Evolutionary conservation across 257 asterid species (phyloP).

Genomic region (Solanum boliviense): DNA sequence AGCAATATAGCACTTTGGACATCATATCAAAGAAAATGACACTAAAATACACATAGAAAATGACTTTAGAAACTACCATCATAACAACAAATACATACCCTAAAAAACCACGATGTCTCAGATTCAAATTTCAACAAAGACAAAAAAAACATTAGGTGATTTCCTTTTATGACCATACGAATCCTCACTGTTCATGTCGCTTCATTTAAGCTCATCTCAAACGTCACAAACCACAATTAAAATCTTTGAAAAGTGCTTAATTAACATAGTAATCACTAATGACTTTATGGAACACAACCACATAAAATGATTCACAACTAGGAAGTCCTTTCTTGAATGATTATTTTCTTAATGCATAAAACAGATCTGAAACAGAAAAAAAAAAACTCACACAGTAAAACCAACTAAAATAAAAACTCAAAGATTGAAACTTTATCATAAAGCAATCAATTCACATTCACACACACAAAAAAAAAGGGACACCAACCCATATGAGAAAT

Average conservation of each 20-base stretch:
- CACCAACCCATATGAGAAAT: background rate
- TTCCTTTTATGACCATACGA: background rate
- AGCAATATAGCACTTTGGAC: slow-evolving; percentile 10
- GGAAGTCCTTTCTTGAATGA: background rate
- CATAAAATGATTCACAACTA: background rate
- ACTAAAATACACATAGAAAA: background rate
- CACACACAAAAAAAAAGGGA: background rate
- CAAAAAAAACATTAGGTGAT: background rate
- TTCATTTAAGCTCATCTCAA: background rate
- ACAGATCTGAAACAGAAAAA: background rate
- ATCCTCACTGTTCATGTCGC: background rate
- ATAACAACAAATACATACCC: background rate
- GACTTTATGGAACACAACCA: background rate
- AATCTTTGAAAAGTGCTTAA: background rate
- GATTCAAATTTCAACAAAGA: background rate
- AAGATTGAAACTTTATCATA: background rate
- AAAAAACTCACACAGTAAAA: background rate
- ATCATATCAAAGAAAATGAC: background rate
- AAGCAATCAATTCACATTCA: background rate
- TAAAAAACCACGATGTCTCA: background rate
- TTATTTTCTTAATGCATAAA: background rate
- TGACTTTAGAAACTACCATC: background rate
- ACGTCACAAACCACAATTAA: background rate
- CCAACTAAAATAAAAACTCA: background rate
- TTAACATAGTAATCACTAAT: background rate